Percentiles rank a stretch among this genome's conserved stretches.
Conservation (phyloP, 345 rosid species). For the Populus davidiana region DNA sequence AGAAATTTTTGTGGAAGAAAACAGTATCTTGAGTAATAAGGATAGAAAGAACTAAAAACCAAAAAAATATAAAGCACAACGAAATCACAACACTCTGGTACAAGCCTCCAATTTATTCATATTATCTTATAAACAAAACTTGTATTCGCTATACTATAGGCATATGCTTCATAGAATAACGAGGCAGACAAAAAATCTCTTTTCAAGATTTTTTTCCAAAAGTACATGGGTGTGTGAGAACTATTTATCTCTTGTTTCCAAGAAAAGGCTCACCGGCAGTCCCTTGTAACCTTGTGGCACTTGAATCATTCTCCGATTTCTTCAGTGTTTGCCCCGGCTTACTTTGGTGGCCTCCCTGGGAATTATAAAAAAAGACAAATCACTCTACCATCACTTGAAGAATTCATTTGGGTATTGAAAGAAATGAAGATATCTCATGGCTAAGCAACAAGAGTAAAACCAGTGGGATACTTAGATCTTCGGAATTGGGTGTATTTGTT, state of each 20-base stretch:
- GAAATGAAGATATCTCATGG: not conserved
- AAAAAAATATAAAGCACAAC: not conserved
- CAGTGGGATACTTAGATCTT: not conserved
- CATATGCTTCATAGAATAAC: not conserved
- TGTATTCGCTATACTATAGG: slow-evolving; percentile 1
- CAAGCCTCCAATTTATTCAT: not conserved
- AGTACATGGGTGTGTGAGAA: not conserved
- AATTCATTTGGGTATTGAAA: not conserved
- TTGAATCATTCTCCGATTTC: slow-evolving; percentile 45
- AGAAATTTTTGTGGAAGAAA: too few species aligned
- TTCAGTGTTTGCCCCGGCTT: slow-evolving; percentile 42
- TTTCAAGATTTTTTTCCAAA: not conserved
- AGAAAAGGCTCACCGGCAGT: slow-evolving; percentile 25
- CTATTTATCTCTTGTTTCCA: slow-evolving; percentile 24
- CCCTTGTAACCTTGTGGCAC: slow-evolving; percentile 27
- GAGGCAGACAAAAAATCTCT: not conserved
- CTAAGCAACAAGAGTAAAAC: not conserved
- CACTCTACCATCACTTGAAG: not conserved
- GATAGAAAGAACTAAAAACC: not conserved
- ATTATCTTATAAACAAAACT: not conserved
- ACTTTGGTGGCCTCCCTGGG: slow-evolving; percentile 49
- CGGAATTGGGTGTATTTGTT: not conserved
- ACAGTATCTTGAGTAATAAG: not conserved
- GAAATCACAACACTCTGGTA: not conserved
- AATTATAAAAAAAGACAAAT: slow-evolving; percentile 1